A percentile compares a stretch with the other conserved stretches of the same genome.
phyloP scores from a whole-genome alignment of 1,284 basidiomycete genomes.

The Pascua guehoae region DNA sequence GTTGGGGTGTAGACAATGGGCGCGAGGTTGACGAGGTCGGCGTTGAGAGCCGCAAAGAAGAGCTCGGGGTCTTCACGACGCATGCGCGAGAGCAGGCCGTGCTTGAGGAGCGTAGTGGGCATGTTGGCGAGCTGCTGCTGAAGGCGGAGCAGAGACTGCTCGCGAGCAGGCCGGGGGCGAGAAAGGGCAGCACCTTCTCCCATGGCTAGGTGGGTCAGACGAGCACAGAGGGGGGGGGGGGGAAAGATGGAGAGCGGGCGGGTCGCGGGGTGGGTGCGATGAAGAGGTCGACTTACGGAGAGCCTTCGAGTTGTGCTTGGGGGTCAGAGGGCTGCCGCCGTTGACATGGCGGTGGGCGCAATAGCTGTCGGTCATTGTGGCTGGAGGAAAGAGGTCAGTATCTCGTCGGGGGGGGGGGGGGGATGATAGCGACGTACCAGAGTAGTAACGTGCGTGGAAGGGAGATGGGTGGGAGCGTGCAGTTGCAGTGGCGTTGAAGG shows the following conservation, averaged over 20 bases:
- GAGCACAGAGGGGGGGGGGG: no score
- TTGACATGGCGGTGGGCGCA: neutral
- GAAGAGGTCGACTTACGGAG: constrained; percentile 10
- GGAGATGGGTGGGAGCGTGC: no score
- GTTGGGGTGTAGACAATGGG: constrained; percentile 88
- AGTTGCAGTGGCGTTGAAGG: no score
- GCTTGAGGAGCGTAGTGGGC: constrained; percentile 41
- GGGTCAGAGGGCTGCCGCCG: constrained; percentile 18
- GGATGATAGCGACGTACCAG: no score
- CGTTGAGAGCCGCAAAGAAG: constrained; percentile 41
- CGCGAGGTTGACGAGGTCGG: constrained; percentile 48
- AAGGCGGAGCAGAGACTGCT: constrained; percentile 42
- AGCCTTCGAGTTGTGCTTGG: constrained; percentile 17
- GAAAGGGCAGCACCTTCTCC: constrained; percentile 6
- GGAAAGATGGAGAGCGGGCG: no score
- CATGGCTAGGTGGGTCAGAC: constrained; percentile 5
- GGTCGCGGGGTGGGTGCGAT: no score
- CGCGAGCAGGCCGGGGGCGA: constrained; percentile 10
- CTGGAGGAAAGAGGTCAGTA: no score
- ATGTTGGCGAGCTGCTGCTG: constrained; percentile 36
- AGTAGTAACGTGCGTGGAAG: no score
- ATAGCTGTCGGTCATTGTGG: no score
- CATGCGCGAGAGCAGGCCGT: constrained; percentile 39
- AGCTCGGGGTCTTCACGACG: constrained; percentile 39
- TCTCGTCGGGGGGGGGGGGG: no score